Conservation (phyloP, 1,284 basidiomycete species). For the Tilletia horrida region DNA sequence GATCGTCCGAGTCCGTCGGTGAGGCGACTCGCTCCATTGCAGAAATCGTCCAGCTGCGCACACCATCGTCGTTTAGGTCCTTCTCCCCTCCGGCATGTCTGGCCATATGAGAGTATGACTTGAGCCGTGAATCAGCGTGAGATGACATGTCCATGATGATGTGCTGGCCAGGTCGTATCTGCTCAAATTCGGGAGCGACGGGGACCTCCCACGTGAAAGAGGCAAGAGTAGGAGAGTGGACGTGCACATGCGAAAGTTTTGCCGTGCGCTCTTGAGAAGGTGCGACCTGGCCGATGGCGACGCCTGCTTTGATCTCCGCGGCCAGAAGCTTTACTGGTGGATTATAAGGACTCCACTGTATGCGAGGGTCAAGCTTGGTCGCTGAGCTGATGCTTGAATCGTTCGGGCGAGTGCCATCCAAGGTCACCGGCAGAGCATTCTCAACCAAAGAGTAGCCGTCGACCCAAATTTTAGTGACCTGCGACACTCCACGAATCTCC, state of each 20-base stretch:
- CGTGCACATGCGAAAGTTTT: slow-evolving; percentile 23
- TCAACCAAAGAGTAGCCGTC: slow-evolving; percentile 13
- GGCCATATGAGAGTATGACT: slow-evolving; percentile 34
- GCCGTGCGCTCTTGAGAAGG: slow-evolving; percentile 15
- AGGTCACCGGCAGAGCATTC: slow-evolving; percentile 15
- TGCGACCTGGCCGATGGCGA: neutral
- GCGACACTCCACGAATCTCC: slow-evolving; percentile 21
- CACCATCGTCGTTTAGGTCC: slow-evolving; percentile 31
- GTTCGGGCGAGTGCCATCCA: neutral
- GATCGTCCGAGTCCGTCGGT: neutral
- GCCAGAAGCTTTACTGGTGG: slow-evolving; percentile 27
- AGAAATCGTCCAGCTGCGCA: slow-evolving; percentile 31
- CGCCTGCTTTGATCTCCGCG: slow-evolving; percentile 20
- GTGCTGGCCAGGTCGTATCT: slow-evolving; percentile 28
- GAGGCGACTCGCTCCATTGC: slow-evolving; percentile 15
- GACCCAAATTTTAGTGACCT: slow-evolving; percentile 19
- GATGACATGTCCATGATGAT: slow-evolving; percentile 30
- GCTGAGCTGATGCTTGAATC: neutral
- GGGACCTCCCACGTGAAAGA: slow-evolving; percentile 20
- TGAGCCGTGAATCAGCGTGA: slow-evolving; percentile 23
- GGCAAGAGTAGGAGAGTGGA: slow-evolving; percentile 22
- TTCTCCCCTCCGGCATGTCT: slow-evolving; percentile 29
- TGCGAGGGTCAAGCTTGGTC: slow-evolving; percentile 18
- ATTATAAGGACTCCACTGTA: slow-evolving; percentile 35
- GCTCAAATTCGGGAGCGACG: neutral